phyloP scores from a whole-genome alignment of 2,329 filamentous ascomycete genomes.

The Talaromyces piceae region DNA sequence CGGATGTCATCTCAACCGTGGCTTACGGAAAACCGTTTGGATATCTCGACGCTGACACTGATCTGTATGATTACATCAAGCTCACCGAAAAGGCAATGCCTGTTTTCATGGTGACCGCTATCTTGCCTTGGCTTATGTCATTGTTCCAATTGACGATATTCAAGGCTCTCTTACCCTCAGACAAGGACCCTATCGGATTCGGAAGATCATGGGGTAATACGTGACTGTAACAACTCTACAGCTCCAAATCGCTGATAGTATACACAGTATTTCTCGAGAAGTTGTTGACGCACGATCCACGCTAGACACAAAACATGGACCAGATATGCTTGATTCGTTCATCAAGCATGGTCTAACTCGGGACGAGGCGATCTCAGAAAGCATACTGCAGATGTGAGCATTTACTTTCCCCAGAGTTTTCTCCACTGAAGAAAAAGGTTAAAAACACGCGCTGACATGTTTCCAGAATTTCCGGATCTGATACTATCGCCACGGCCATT shows the following conservation, averaged over 20 bases:
- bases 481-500: background rate
- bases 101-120: background rate
- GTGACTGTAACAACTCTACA: too few relatives aligned
- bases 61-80: background rate
- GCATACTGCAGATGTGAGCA: background rate
- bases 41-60: background rate
- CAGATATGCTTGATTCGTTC: background rate
- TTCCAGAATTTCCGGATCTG: background rate
- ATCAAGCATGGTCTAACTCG: background rate
- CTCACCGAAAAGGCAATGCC: background rate
- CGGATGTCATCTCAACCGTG: background rate
- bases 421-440: background rate
- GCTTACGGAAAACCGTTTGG: background rate
- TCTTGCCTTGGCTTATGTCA: background rate
- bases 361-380: background rate
- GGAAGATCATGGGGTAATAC: background rate
- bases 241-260: background rate
- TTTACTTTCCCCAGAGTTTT: too few relatives aligned
- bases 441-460: background rate
- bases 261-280: background rate
- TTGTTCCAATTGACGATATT: background rate
- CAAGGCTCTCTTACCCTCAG: background rate
- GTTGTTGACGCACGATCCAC: background rate
- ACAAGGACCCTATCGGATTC: background rate
- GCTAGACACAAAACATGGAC: background rate